These are phyloP conservation scores for Nitzschia sp. DNA, from an alignment of 108 stramenopile genomes.

Conservation along the genomic window DNA sequence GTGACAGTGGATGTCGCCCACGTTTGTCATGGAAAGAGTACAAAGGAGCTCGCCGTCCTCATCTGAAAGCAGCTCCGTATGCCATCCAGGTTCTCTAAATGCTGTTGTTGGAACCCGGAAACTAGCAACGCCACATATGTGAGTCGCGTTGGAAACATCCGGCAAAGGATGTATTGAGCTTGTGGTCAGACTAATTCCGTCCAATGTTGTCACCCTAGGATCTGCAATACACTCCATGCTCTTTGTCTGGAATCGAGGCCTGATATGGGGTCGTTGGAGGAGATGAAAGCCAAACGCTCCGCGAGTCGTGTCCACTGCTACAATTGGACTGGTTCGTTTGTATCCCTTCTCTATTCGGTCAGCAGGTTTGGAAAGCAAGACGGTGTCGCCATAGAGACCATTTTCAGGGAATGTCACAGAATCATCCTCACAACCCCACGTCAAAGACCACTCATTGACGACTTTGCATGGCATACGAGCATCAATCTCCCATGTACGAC, in stretches of 20 bases:
- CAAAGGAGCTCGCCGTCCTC: conserved; percentile 25
- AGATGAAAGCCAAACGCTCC: conserved; percentile 45
- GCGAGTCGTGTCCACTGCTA: conserved; percentile 50
- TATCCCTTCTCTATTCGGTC: not conserved
- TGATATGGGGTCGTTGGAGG: conserved; percentile 50
- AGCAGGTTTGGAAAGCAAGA: conserved; percentile 29
- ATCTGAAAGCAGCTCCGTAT: not conserved
- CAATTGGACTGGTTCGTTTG: conserved; percentile 21
- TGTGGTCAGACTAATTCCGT: conserved; percentile 48
- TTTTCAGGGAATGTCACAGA: conserved; percentile 17
- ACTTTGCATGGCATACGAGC: conserved; percentile 52
- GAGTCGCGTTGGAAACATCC: conserved; percentile 43
- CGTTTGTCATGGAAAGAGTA: conserved; percentile 58
- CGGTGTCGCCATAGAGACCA: conserved; percentile 35
- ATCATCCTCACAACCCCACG: conserved; percentile 23
- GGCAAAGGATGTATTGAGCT: conserved; percentile 56
- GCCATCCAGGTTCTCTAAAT: conserved; percentile 1
- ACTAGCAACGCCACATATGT: conserved; percentile 57
- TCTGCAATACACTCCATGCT: conserved; percentile 53
- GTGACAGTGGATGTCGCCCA: conserved; percentile 69
- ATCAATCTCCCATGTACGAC: conserved; percentile 78
- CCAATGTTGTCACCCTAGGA: conserved; percentile 23
- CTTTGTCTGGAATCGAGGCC: conserved; percentile 55
- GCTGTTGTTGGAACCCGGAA: conserved; percentile 22
- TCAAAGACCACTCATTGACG: conserved; percentile 59